Percentiles rank a stretch among this genome's conserved stretches.
phyloP scores from a whole-genome alignment of 257 asterid genomes.

The Ballota nigra region DNA sequence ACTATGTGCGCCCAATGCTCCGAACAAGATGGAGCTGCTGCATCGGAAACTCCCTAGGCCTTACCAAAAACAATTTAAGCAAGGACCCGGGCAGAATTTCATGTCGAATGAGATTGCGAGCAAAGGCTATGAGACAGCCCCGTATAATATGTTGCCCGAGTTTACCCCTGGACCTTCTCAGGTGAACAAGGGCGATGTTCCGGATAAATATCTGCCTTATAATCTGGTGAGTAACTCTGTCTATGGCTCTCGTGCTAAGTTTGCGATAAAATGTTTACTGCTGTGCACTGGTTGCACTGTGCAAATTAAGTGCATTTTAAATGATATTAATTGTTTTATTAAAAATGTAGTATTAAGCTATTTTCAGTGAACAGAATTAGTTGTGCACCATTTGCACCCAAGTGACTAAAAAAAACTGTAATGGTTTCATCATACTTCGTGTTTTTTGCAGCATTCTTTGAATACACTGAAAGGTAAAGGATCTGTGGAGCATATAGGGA shows the following conservation, averaged over 20 bases:
- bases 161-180: conserved; percentile 36
- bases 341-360: neutral
- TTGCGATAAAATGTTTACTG: neutral
- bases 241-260: conserved; percentile 9
- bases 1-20: conserved; percentile 63
- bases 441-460: conserved; percentile 54
- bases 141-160: conserved; percentile 36
- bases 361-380: too few relatives aligned
- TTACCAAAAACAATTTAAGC: conserved; percentile 43
- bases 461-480: conserved; percentile 50
- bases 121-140: conserved; percentile 33
- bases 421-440: conserved; percentile 4
- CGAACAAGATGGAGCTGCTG: conserved; percentile 35
- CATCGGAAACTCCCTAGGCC: conserved; percentile 42
- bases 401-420: too few relatives aligned
- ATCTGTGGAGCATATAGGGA: conserved; percentile 44
- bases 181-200: conserved; percentile 35
- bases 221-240: conserved; percentile 46
- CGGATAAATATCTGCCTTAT: conserved; percentile 41
- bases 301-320: neutral
- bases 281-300: neutral
- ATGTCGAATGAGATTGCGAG: conserved; percentile 29
- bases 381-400: neutral
- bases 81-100: conserved; percentile 39
- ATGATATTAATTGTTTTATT: too few relatives aligned